Conservation (phyloP, 495 filamentous ascomycete genomes). For the Aspergillus leporis region DNA sequence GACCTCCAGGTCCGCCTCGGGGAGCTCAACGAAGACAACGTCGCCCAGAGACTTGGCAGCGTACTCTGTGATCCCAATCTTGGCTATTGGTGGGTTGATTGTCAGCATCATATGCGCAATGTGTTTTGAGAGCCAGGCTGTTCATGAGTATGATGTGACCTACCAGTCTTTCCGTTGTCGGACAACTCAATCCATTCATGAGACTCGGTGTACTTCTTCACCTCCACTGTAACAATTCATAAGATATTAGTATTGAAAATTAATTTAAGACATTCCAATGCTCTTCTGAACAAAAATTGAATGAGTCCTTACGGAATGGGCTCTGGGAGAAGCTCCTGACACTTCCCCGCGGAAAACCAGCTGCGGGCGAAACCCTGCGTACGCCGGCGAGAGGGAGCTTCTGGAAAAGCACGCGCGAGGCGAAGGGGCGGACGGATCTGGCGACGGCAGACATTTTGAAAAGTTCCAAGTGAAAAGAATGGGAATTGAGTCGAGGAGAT, state of each 20-base stretch:
- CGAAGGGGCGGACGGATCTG: constrained; percentile 42
- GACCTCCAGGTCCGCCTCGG: constrained; percentile 61
- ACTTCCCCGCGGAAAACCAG: constrained; percentile 54
- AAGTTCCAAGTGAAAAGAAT: constrained; percentile 12
- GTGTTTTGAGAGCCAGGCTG: constrained; percentile 3
- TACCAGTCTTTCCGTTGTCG: constrained; percentile 61
- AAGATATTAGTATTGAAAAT: constrained; percentile 26
- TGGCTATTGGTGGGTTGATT: constrained; percentile 46
- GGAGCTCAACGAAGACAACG: constrained; percentile 95
- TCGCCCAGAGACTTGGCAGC: constrained; percentile 90
- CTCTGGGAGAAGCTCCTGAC: constrained; percentile 49
- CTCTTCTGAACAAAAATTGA: constrained; percentile 8
- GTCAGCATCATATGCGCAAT: not conserved
- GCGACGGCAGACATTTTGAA: constrained; percentile 44
- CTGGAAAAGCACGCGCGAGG: constrained; percentile 44
- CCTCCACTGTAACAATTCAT: constrained; percentile 36
- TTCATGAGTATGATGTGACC: constrained; percentile 13
- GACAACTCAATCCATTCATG: constrained; percentile 96
- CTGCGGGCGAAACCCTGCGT: constrained; percentile 42
- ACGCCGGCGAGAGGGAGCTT: constrained; percentile 39
- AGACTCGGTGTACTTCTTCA: constrained; percentile 93
- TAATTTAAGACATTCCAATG: constrained; percentile 14
- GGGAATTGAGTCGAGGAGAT: constrained; percentile 21
- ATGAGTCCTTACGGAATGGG: constrained; percentile 41
- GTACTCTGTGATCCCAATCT: constrained; percentile 87